Base-by-base conservation (phyloP, 176 grass and related monocot genomes). In the Leersia perrieri region DNA sequence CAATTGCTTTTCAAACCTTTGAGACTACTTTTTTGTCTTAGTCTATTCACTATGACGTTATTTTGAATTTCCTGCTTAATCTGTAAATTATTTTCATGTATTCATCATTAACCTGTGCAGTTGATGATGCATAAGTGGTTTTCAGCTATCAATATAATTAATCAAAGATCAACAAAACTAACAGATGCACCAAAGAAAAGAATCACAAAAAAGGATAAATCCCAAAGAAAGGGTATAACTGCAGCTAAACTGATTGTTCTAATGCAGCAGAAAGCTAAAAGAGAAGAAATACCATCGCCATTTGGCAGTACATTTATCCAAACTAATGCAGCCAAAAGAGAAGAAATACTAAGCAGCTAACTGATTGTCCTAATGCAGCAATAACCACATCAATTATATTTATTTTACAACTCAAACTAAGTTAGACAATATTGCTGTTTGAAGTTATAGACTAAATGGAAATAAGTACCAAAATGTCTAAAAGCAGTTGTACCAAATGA, bases 31-130 rank as follows among this genome's bases (percentile, higher is more conserved):
- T 97, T 97, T 77, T 94, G 94, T 66, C 94, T 44, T 41, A 97
- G 78, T 77, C 89, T 97, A 78, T 97, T n/a, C n/a, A n/a, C n/a
- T n/a, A n/a, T 91, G 51, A 90, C 83, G 83, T 97, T 89, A 87
- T 89, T 91, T 39, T 94, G 94, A 83, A 94, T 85, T 97, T 97
- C 79, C 84, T 97, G 91, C 94, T 97, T 68, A 97, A 74, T 45
- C 75, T 89, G 42, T 97, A 91, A 73, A 97, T 84, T 76, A 81
- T 94, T 91, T 85, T 97, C 84, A 97, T 80, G 68, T 94, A 97
- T 82, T 97, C 94, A 73, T 94, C 94, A 78, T 97, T 97, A 72
- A 97, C 94, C 94, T 97, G 89, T 31, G 62, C 68, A 13, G 26
- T 82, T n/a, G n/a, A n/a, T 82, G 45, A 82, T 77, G 23, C 75